phyloP scores from a whole-genome alignment of 495 filamentous ascomycete species.

The Xylaria scruposa region DNA sequence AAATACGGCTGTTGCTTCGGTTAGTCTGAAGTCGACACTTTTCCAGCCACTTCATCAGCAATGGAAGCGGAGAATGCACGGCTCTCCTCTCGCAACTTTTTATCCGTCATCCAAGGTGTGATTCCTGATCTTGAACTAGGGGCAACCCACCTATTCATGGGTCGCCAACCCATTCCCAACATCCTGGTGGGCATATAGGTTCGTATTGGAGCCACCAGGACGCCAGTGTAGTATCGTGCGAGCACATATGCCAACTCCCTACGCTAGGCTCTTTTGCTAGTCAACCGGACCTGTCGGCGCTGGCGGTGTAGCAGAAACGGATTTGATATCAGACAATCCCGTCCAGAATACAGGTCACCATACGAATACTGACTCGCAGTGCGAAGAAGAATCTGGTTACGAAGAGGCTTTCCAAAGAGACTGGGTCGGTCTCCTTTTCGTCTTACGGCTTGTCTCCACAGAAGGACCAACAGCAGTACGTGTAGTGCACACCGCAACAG shows the following conservation, averaged over 20 bases:
- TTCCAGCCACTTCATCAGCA: not conserved
- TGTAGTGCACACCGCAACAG: conserved; percentile 24
- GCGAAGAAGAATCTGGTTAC: conserved; percentile 3
- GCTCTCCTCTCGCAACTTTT: conserved; percentile 12
- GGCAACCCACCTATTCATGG: conserved; percentile 26
- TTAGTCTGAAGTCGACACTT: not conserved
- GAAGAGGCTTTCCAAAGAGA: not conserved
- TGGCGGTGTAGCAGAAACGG: conserved; percentile 21
- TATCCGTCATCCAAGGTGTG: conserved; percentile 3
- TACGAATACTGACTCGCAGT: conserved; percentile 19
- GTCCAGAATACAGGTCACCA: conserved; percentile 1
- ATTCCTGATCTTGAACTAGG: conserved; percentile 22
- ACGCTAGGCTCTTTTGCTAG: conserved; percentile 12
- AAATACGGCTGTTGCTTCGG: not conserved
- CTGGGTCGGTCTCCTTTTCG: conserved; percentile 5
- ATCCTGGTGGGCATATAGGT: conserved; percentile 31
- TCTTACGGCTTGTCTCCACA: conserved; percentile 13
- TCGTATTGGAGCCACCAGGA: conserved; percentile 38
- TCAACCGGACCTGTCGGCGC: not conserved
- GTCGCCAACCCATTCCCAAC: conserved; percentile 25
- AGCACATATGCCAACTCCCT: conserved; percentile 28
- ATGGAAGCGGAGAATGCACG: conserved; percentile 7
- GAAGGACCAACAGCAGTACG: not conserved
- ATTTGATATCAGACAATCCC: not conserved
- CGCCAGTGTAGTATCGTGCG: conserved; percentile 29